Evolutionary conservation across 345 rosid species (phyloP).

Genomic region (Erucastrum elatum): DNA sequence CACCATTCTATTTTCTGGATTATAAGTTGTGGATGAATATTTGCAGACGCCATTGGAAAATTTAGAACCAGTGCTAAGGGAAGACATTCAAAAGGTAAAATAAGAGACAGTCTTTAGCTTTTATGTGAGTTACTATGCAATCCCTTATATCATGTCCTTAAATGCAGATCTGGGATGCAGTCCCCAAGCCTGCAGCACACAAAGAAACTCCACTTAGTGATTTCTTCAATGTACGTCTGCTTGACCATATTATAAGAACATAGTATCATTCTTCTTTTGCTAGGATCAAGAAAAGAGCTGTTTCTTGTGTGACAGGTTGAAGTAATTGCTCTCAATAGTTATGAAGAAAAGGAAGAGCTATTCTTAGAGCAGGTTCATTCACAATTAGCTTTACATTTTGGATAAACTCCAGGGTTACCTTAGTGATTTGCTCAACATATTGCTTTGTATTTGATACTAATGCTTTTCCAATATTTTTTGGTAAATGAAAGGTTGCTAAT

Average conservation of each 20-base stretch:
- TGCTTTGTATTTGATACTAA: constrained; percentile 3
- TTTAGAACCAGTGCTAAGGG: constrained; percentile 91
- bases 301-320: constrained; percentile 65
- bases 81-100: constrained; percentile 92
- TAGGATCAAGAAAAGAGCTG: constrained; percentile 1
- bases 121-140: constrained; percentile 24
- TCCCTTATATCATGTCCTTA: constrained; percentile 19
- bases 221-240: constrained; percentile 79
- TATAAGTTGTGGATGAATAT: constrained; percentile 33
- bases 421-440: constrained; percentile 13
- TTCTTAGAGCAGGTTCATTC: constrained; percentile 87
- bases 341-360: constrained; percentile 94
- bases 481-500: constrained; percentile 63
- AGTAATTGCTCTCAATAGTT: constrained; percentile 97
- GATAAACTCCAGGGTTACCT: constrained; percentile 21
- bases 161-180: constrained; percentile 94
- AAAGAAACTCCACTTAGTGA: constrained; percentile 91
- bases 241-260: constrained; percentile 17
- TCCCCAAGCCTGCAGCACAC: constrained; percentile 94
- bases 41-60: constrained; percentile 92
- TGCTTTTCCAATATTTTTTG: constrained; percentile 15
- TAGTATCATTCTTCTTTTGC: constrained; percentile 12
- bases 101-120: constrained; percentile 19
- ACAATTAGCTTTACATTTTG: constrained; percentile 22
- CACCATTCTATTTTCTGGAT: background rate